A percentile compares a stretch with the other conserved stretches of the same genome.
Conservation (phyloP, 345 rosid genomes). For the Brassica nigra region DNA sequence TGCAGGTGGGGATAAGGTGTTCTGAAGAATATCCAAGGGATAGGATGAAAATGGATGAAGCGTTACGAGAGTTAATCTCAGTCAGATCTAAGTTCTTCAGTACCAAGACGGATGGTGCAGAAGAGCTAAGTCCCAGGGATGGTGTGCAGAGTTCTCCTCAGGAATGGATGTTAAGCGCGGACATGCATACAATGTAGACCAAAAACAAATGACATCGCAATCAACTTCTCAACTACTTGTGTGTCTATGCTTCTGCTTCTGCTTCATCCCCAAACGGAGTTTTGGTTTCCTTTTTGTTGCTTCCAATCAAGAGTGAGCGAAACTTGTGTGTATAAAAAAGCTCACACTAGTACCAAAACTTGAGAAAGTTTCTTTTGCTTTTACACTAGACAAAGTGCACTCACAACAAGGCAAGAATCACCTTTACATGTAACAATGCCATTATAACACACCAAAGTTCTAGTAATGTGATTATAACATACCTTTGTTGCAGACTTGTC, state of each 20-base stretch:
- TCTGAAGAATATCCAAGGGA: slow-evolving; percentile 35
- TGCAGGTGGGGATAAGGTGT: slow-evolving; percentile 40
- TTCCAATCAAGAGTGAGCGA: neutral
- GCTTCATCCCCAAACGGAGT: neutral
- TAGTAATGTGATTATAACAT: neutral
- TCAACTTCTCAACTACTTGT: slow-evolving; percentile 1
- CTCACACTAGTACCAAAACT: neutral
- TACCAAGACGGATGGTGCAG: slow-evolving; percentile 6
- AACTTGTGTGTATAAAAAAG: neutral
- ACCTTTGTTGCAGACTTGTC: neutral
- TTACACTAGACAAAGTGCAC: neutral
- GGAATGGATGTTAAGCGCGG: slow-evolving; percentile 26
- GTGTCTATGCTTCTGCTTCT: neutral
- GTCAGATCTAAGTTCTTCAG: slow-evolving; percentile 34
- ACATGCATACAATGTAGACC: slow-evolving; percentile 27
- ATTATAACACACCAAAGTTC: neutral
- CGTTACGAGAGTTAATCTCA: slow-evolving; percentile 18
- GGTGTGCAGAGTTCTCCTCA: slow-evolving; percentile 25
- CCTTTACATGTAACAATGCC: neutral
- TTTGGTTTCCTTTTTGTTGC: neutral
- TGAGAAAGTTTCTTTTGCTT: neutral
- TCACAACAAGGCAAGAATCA: neutral
- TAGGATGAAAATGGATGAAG: slow-evolving; percentile 31
- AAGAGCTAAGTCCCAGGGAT: slow-evolving; percentile 30
- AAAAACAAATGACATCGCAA: neutral